Evolutionary conservation across 129 eudicot genomes (phyloP), one percentile per base, ranked within the genome.

Genomic region (Cynara cardunculus): DNA sequence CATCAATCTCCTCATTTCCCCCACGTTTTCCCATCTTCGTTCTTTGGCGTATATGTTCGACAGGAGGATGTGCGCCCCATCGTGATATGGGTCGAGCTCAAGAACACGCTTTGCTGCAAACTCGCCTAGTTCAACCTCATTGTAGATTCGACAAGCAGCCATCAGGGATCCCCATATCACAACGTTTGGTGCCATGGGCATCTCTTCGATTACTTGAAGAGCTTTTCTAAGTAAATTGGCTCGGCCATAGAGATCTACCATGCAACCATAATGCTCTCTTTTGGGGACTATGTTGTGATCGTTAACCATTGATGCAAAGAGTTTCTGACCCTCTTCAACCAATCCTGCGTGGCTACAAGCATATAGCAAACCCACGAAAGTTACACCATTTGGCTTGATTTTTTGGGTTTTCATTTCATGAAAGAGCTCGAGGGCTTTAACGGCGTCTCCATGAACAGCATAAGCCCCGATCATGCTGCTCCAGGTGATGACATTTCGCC

Each of bases 311-410:
- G 90, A 88, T 39, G 84, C 65, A 62, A 92, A 90, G 34, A 82
- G 31, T 46, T 82, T 84, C 30, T 37, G 71, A 61, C 96, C 96
- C 77, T 88, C 91, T 72, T 87, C 82, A 14, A 90, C 90, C 82
- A 92, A 89, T 71, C 97, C 96, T 11, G 86, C 90, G 73, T 90
- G 97, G 85, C 96, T 92, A 81, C 96, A 92, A 25, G 96, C 95
- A 76, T 88, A 89, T 32, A 92, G 80, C 81, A 92, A 86, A 53
- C 88, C 93, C n/a, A 90, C 89, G 72, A 92, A 88, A 1, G 97
- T 92, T 21, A 92, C 77, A 75, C 88, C 89, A 22, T 92, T 92
- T 67, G 96, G 97, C 46, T 84, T 53, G 22, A 88, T 76, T 71
- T 87, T 88, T 75, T 87, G 91, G 49, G 27, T 31, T 81, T 84